Evolutionary conservation across 2,329 filamentous ascomycete species (phyloP).

Genomic region (Diaporthe sp.): DNA sequence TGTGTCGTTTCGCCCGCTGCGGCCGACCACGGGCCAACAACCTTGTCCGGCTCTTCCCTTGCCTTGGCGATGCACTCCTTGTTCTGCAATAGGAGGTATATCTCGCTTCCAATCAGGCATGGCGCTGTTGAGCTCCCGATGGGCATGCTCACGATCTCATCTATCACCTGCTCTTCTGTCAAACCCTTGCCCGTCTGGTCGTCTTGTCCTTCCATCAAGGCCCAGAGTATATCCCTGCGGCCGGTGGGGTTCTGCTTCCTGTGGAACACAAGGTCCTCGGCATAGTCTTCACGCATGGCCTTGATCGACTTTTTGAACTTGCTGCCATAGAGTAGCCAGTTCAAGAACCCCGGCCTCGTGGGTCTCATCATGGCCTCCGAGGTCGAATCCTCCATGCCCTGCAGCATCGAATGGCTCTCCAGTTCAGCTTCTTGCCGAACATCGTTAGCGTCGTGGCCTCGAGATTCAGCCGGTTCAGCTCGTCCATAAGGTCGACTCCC

Average conservation of each 20-base stretch:
- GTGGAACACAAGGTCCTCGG: conserved; percentile 68
- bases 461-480: conserved; percentile 67
- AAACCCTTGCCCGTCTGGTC: conserved; percentile 71
- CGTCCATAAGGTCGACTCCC: conserved; percentile 53
- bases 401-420: conserved; percentile 60
- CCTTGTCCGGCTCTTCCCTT: conserved; percentile 66
- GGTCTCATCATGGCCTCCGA: conserved; percentile 69
- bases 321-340: conserved; percentile 63
- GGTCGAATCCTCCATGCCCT: conserved; percentile 68
- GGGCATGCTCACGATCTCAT: conserved; percentile 78
- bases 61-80: conserved; percentile 62
- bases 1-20: conserved; percentile 54
- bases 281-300: conserved; percentile 65
- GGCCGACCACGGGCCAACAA: conserved; percentile 53
- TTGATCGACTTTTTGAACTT: conserved; percentile 69
- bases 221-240: conserved; percentile 72
- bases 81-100: conserved; percentile 67
- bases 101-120: conserved; percentile 58
- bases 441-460: conserved; percentile 64
- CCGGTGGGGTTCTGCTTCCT: conserved; percentile 67
- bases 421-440: conserved; percentile 64
- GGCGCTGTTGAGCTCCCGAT: conserved; percentile 68
- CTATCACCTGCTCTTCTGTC: conserved; percentile 71
- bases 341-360: conserved; percentile 64
- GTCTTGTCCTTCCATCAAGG: conserved; percentile 71